Evolutionary conservation across 352 stramenopile genomes (phyloP), one percentile per base, ranked within the genome.

Genomic region (Globisporangium orthogonon): DNA sequence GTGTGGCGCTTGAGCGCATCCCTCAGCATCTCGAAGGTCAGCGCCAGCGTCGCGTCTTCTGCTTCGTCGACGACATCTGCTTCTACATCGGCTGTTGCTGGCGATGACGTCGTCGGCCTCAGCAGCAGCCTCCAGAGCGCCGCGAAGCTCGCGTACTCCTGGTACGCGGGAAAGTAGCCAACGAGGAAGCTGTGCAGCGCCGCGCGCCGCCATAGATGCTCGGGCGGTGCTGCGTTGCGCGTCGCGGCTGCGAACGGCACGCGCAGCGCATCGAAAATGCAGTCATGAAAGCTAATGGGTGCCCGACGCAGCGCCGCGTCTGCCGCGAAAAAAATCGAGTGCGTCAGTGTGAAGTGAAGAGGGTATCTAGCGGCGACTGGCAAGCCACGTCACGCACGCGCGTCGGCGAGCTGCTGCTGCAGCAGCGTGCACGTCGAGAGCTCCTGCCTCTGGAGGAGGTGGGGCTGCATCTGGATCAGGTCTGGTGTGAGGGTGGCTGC

Each of bases 161-260:
- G 56, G 45, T 82, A 84, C n/a, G 69, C 65, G 17, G 67, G 62
- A 44, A 81, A 79, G 57, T 61, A 76, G 17, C 44, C 7, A 0
- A 39, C 17, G 4, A 84, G 50, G 56, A 82, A 84, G 29, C 48
- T 31, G 39, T 65, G 62, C 37, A 82, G 54, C 3, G 64, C 59
- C 1, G 44, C 56, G 31, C 58, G 57, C 4, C 54, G 62, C 73
- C 73, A 81, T 23, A 6, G 40, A n/a, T 44, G 9, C 35, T 15
- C 23, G 23, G 35, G 35, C 10, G 35, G 14, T 15, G 61, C 58
- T 3, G 54, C 50, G 30, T 74, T 69, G 48, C 66, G 71, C 11
- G 61, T 61, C 14, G 13, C 28, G n/a, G 43, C 17, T 0, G 43
- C n/a, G 43, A 48, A 48, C 6, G 43, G 43, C 18, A 18, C 2